Evolutionary conservation across 2,329 filamentous ascomycete species (phyloP).

Genomic region (Lachnellula arida): DNA sequence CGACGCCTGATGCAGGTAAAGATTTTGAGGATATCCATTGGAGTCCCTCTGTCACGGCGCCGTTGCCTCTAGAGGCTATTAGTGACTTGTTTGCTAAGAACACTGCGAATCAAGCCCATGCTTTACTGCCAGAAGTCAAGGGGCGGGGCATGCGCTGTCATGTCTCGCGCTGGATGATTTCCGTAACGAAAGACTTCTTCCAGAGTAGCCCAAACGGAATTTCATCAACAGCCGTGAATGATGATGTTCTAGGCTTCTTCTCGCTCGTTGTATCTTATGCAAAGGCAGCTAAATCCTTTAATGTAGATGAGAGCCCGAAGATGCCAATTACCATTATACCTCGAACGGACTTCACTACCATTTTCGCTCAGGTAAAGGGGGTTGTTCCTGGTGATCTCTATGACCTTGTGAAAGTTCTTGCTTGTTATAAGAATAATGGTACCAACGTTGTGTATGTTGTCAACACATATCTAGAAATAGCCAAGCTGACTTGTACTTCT

Average conservation of each 20-base stretch:
- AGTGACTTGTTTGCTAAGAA: neutral
- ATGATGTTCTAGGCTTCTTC: constrained; percentile 11
- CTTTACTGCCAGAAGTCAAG: neutral
- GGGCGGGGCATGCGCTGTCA: too few relatives aligned
- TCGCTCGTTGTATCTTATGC: constrained; percentile 10
- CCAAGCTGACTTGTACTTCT: neutral
- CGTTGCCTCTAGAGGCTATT: neutral
- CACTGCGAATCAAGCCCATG: neutral
- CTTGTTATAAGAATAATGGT: constrained; percentile 5
- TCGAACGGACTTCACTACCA: constrained; percentile 11
- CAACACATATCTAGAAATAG: neutral
- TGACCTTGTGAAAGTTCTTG: constrained; percentile 3
- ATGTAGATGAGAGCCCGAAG: constrained; percentile 6
- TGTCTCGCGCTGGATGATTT: neutral
- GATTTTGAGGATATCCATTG: neutral
- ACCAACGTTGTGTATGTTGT: neutral
- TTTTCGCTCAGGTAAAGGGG: constrained; percentile 7
- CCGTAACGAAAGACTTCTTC: constrained; percentile 7
- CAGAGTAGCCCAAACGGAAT: constrained; percentile 1
- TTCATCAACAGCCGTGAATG: neutral
- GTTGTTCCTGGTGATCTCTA: constrained; percentile 3
- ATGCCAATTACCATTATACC: constrained; percentile 5
- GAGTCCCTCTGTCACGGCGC: neutral
- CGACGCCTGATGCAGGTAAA: neutral
- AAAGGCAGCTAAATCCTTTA: constrained; percentile 1